Percentiles rank a stretch among this genome's conserved stretches.
phyloP scores from a whole-genome alignment of 163 green algal species.

The Scenedesmus sp. region DNA sequence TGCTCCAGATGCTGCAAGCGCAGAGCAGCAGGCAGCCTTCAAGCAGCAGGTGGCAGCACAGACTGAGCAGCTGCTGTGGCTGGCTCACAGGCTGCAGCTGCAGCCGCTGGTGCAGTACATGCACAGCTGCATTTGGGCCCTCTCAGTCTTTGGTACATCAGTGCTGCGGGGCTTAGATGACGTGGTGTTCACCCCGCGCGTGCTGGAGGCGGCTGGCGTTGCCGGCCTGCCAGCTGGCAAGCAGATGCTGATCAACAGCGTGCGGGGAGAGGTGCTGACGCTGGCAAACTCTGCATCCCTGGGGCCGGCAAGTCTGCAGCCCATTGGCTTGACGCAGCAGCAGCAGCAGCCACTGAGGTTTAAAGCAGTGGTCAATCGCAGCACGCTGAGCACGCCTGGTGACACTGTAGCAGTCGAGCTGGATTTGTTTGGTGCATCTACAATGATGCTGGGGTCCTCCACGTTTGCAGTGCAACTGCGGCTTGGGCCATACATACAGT shows the following conservation, averaged over 20 bases:
- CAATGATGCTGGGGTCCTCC: background rate
- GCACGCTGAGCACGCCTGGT: background rate
- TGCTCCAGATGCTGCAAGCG: background rate
- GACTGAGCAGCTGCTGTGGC: conserved; percentile 14
- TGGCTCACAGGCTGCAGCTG: conserved; percentile 18
- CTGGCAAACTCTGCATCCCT: background rate
- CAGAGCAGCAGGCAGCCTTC: background rate
- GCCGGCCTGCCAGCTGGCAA: background rate
- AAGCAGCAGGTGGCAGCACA: conserved; percentile 1
- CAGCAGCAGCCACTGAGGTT: conserved; percentile 9
- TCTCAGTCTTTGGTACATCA: background rate
- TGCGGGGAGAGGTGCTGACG: background rate
- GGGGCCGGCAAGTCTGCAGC: background rate
- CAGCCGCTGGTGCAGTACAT: background rate
- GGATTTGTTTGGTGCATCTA: background rate
- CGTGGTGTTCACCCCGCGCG: background rate
- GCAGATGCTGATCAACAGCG: background rate
- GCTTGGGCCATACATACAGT: background rate
- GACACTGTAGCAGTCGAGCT: background rate
- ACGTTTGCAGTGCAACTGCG: background rate
- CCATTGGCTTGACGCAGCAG: background rate
- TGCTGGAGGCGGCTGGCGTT: background rate
- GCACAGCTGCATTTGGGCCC: background rate
- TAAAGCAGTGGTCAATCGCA: background rate
- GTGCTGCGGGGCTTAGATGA: background rate